phyloP scores from a whole-genome alignment of 2,329 filamentous ascomycete species.

The Aspergillus pseudoglaucus region DNA sequence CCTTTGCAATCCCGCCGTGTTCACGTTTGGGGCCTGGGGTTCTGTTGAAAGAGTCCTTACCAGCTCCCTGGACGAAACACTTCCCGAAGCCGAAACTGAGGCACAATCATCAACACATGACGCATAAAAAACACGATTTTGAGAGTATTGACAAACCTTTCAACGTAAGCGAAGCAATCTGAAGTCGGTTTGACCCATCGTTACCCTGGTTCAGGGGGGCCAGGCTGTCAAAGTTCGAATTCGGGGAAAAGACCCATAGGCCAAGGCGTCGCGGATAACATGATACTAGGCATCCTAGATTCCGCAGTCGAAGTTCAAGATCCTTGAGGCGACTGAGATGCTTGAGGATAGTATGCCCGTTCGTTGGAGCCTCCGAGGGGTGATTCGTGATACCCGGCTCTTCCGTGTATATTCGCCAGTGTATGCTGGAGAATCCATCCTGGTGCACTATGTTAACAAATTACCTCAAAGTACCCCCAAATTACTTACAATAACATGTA shows the following conservation, averaged over 20 bases:
- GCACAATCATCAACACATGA: slow-evolving; percentile 2
- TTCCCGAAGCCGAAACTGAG: slow-evolving; percentile 31
- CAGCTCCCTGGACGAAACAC: slow-evolving; percentile 27
- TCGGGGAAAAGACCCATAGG: slow-evolving; percentile 36
- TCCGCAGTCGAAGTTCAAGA: slow-evolving; percentile 30
- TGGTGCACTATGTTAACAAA: slow-evolving; percentile 7
- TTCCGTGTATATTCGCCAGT: slow-evolving; percentile 39
- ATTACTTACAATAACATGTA: slow-evolving; percentile 35
- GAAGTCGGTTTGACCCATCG: slow-evolving; percentile 23
- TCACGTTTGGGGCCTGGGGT: slow-evolving; percentile 13
- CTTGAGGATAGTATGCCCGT: slow-evolving; percentile 32
- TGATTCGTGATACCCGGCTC: slow-evolving; percentile 24
- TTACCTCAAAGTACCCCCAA: neutral
- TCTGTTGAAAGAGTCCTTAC: slow-evolving; percentile 31
- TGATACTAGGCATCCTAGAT: slow-evolving; percentile 32
- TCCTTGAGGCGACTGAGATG: slow-evolving; percentile 36
- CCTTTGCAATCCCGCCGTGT: slow-evolving; percentile 18
- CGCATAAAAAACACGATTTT: neutral
- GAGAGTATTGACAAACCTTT: slow-evolving; percentile 21
- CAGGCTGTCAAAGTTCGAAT: slow-evolving; percentile 32
- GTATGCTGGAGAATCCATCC: slow-evolving; percentile 38
- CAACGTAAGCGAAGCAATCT: slow-evolving; percentile 24
- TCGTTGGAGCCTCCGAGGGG: slow-evolving; percentile 26
- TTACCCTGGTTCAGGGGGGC: slow-evolving; percentile 16
- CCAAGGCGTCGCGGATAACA: slow-evolving; percentile 32